Conservation (phyloP, 305 asterid species). For the Solanum hybrid region DNA sequence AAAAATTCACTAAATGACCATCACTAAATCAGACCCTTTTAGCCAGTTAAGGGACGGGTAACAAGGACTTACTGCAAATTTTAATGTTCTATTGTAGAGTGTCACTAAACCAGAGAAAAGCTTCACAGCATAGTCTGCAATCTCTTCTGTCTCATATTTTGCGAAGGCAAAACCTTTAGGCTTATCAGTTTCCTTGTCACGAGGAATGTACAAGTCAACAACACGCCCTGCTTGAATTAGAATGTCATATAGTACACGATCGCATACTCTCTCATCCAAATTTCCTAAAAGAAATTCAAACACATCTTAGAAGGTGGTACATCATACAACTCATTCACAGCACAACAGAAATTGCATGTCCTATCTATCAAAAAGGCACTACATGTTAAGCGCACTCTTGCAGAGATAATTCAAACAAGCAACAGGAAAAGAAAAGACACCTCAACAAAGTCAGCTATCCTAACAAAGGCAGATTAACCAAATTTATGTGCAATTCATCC, state of each 20-base stretch:
- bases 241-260: constrained; percentile 86
- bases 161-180: constrained; percentile 90
- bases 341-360: not conserved
- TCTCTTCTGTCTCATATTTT: constrained; percentile 72
- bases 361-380: not conserved
- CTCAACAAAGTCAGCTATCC: not conserved
- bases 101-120: constrained; percentile 84
- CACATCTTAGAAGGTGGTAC: not conserved
- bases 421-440: not conserved
- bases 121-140: constrained; percentile 85
- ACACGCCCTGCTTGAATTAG: constrained; percentile 92
- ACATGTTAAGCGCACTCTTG: not conserved
- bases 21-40: not conserved
- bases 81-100: constrained; percentile 62
- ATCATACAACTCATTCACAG: not conserved
- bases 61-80: constrained; percentile 49
- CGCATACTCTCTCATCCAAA: constrained; percentile 74
- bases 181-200: constrained; percentile 74
- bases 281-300: constrained; percentile 37
- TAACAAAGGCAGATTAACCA: not conserved
- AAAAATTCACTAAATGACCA: not conserved
- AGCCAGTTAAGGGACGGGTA: not conserved
- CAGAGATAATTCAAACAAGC: not conserved
- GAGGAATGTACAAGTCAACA: constrained; percentile 69
- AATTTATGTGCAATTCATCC: not conserved